A percentile compares a stretch with the other conserved stretches of the same genome.
Evolutionary conservation across 305 asterid species (phyloP).

Genomic region (Fraxinus ornus): DNA sequence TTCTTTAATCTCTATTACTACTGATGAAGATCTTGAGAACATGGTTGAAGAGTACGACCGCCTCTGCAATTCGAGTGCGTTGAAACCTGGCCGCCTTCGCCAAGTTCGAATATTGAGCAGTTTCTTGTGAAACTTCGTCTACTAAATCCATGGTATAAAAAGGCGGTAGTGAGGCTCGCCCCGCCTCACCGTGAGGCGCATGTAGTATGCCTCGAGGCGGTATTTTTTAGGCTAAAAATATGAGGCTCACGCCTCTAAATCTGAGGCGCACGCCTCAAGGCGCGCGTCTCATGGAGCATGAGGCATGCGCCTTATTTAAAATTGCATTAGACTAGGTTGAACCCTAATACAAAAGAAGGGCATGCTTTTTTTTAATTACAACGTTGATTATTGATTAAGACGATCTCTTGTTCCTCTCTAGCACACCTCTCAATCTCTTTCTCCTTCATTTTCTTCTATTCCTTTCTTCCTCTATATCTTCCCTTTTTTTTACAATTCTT

Average conservation of each 20-base stretch:
- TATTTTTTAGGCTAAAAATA: no score
- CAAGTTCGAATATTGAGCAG: slow-evolving; percentile 22
- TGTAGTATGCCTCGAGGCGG: no score
- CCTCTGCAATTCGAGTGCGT: slow-evolving; percentile 6
- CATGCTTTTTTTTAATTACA: neutral
- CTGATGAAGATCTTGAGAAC: slow-evolving; percentile 35
- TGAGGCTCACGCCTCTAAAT: no score
- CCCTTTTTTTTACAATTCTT: neutral
- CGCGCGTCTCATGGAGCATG: no score
- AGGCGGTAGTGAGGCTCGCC: no score
- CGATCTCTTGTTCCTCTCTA: neutral
- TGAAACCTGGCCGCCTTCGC: slow-evolving; percentile 25
- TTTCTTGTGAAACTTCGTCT: slow-evolving; percentile 12
- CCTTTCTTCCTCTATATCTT: neutral
- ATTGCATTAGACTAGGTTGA: neutral
- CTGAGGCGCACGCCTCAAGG: no score
- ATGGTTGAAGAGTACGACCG: slow-evolving; percentile 38
- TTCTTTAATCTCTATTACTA: slow-evolving; percentile 31
- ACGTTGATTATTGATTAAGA: neutral
- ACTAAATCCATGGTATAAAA: neutral
- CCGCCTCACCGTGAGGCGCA: no score
- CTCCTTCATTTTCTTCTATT: neutral
- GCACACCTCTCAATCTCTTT: neutral
- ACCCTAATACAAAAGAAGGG: neutral
- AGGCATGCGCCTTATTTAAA: no score